Percentiles rank a stretch among this genome's conserved stretches.
phyloP scores from a whole-genome alignment of 306 rosid genomes.

The Ochetophila trinervis region DNA sequence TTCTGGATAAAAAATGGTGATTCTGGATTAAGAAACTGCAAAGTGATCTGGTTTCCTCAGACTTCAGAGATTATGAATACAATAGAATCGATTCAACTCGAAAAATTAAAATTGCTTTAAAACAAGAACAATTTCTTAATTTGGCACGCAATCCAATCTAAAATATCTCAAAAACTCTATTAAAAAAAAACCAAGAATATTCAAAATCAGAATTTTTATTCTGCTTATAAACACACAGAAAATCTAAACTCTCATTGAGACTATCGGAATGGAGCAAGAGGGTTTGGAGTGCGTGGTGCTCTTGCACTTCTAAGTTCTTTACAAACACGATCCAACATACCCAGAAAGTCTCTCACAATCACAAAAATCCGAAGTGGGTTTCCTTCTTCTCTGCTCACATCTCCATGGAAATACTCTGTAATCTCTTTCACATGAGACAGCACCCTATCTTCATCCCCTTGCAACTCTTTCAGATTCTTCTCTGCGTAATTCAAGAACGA shows the following conservation, averaged over 20 bases:
- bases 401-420: constrained; percentile 87
- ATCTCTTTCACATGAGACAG: constrained; percentile 67
- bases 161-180: background rate
- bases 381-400: constrained; percentile 76
- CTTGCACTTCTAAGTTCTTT: constrained; percentile 74
- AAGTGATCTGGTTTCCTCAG: too few species aligned
- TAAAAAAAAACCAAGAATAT: background rate
- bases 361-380: constrained; percentile 83
- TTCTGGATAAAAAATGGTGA: too few species aligned
- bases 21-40: too few species aligned
- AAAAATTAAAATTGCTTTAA: too few species aligned
- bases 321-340: constrained; percentile 85
- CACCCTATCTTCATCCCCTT: constrained; percentile 67
- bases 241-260: constrained; percentile 19
- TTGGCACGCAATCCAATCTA: too few species aligned
- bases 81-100: too few species aligned
- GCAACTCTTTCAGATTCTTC: constrained; percentile 48
- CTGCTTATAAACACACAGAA: constrained; percentile 20
- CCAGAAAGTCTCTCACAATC: constrained; percentile 88
- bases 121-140: too few species aligned
- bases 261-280: constrained; percentile 79
- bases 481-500: constrained; percentile 50
- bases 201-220: background rate
- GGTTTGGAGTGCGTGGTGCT: constrained; percentile 48
- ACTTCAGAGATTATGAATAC: too few species aligned